These are phyloP conservation scores for Geranomyces variabilis DNA, from an alignment of 192 early-diverging fungal species.

Conservation along the genomic window DNA sequence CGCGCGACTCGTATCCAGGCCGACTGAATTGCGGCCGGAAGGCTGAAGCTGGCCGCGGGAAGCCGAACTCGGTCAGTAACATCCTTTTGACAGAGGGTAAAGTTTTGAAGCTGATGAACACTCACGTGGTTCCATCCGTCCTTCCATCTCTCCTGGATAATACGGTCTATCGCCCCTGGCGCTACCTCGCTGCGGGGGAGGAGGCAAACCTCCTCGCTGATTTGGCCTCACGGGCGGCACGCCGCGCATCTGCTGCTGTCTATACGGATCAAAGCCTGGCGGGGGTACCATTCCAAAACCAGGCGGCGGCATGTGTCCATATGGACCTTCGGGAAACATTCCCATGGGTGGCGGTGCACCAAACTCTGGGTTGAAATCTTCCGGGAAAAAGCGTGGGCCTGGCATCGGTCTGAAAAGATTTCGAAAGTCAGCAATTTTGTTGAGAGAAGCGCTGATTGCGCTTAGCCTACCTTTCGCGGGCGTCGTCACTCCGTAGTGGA, in stretches of 20 bases:
- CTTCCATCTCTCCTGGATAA: conserved; percentile 9
- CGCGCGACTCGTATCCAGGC: no score
- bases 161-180: background rate
- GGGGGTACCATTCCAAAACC: background rate
- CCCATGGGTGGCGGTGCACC: conserved; percentile 26
- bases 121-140: conserved; percentile 11
- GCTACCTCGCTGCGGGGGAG: background rate
- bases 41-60: no score
- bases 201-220: background rate
- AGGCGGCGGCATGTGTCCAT: conserved; percentile 23
- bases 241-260: conserved; percentile 7
- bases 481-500: background rate
- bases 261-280: conserved; percentile 2
- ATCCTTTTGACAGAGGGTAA: no score
- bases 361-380: conserved; percentile 19
- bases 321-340: conserved; percentile 5
- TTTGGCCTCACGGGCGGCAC: background rate
- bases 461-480: background rate
- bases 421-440: background rate
- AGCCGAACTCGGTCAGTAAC: no score
- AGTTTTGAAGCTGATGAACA: background rate
- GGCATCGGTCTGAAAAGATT: conserved; percentile 19
- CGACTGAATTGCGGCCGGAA: no score
- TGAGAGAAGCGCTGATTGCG: background rate
- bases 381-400: conserved; percentile 13